A percentile compares a stretch with the other conserved stretches of the same genome.
These are phyloP conservation scores for Acanthochlamys bracteata DNA, from an alignment of 106 monocot genomes.

Conservation along the genomic window DNA sequence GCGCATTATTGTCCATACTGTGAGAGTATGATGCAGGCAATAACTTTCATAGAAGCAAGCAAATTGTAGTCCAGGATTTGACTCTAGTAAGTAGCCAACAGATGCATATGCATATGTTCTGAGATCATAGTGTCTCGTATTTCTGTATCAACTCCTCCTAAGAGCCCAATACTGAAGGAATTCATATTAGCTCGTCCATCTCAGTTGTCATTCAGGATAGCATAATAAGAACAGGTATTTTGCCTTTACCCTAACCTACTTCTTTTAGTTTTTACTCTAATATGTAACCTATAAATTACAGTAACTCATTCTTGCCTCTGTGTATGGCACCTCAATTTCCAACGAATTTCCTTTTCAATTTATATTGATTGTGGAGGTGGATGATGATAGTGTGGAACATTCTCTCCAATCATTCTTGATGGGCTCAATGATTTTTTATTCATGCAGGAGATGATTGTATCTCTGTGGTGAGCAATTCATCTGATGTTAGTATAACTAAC, in stretches of 20 bases:
- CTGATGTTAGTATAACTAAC: slow-evolving; percentile 34
- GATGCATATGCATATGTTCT: slow-evolving; percentile 54
- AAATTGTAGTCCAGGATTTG: slow-evolving; percentile 37
- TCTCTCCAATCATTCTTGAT: too few relatives aligned
- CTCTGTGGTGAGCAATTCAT: slow-evolving; percentile 56
- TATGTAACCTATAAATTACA: too few relatives aligned
- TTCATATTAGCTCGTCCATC: slow-evolving; percentile 52
- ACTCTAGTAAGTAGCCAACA: slow-evolving; percentile 50
- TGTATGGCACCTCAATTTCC: too few relatives aligned
- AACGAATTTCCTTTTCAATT: too few relatives aligned
- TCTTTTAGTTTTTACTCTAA: too few relatives aligned
- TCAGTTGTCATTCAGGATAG: slow-evolving; percentile 39
- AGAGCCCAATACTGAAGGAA: slow-evolving; percentile 75
- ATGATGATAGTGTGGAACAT: too few relatives aligned
- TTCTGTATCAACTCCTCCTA: slow-evolving; percentile 47
- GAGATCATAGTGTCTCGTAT: slow-evolving; percentile 37
- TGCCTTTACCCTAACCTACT: background rate
- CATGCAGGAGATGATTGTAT: slow-evolving; percentile 81
- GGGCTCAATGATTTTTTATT: background rate
- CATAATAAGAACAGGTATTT: slow-evolving; percentile 52
- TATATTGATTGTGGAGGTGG: too few relatives aligned
- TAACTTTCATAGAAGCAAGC: slow-evolving; percentile 64
- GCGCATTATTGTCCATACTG: background rate
- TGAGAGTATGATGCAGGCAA: slow-evolving; percentile 36
- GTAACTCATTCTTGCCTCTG: too few relatives aligned